Evolutionary conservation across 768 basidiomycete species (phyloP).

Genomic region (Boletellus emodensis): DNA sequence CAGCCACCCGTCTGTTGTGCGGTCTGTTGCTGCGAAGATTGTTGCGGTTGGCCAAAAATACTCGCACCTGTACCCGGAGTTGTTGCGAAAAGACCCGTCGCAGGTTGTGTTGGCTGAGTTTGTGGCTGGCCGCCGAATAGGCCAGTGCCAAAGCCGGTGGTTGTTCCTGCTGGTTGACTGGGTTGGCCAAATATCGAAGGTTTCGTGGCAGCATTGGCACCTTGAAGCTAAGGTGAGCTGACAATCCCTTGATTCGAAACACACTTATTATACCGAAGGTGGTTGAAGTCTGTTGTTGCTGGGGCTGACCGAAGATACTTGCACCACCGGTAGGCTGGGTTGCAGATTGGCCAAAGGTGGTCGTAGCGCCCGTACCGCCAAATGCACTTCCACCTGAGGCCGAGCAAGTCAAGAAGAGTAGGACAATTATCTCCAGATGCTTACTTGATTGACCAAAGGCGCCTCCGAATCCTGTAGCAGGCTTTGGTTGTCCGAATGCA

Average conservation of each 20-base stretch:
- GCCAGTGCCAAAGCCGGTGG: constrained; percentile 35
- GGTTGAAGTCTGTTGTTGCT: constrained; percentile 31
- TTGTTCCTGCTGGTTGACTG: constrained; percentile 35
- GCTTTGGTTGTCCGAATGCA: constrained; percentile 32
- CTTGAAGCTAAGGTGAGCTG: constrained; percentile 16
- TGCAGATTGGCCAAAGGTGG: constrained; percentile 28
- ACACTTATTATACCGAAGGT: constrained; percentile 42
- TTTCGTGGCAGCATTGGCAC: constrained; percentile 35
- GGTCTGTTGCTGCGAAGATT: constrained; percentile 35
- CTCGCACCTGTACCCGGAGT: constrained; percentile 18
- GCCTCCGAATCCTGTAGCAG: constrained; percentile 27
- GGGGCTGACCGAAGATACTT: constrained; percentile 36
- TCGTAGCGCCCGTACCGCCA: constrained; percentile 17
- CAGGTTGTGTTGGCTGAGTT: constrained; percentile 21
- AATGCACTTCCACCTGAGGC: constrained; percentile 22
- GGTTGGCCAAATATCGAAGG: constrained; percentile 49
- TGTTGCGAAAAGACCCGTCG: constrained; percentile 31
- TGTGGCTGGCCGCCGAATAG: constrained; percentile 28
- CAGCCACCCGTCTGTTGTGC: constrained; percentile 37
- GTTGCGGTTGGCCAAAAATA: constrained; percentile 33
- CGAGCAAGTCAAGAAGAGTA: not conserved
- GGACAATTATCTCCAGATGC: not conserved
- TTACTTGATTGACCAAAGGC: constrained; percentile 26
- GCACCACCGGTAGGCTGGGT: constrained; percentile 20
- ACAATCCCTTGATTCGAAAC: not conserved